phyloP scores from a whole-genome alignment of 2,329 filamentous ascomycete species.

The Sarocladium strictum region DNA sequence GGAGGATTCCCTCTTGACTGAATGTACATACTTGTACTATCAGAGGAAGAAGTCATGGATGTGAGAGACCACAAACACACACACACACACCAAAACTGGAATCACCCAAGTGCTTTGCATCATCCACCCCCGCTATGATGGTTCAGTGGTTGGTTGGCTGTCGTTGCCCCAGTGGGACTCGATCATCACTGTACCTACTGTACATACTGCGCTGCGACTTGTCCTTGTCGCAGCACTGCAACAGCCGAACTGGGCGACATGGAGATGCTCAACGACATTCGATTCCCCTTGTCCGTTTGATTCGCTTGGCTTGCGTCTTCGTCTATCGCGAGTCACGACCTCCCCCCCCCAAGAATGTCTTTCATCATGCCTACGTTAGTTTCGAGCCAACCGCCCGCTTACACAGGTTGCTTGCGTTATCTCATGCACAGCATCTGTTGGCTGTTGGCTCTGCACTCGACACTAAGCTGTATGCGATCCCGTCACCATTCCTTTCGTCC shows the following conservation, averaged over 20 bases:
- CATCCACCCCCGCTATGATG: background rate
- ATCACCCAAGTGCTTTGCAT: background rate
- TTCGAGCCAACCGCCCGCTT: background rate
- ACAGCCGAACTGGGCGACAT: too few species aligned
- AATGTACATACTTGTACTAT: too few species aligned
- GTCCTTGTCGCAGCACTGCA: too few species aligned
- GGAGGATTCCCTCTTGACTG: too few species aligned
- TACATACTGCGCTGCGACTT: too few species aligned
- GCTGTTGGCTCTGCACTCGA: too few species aligned
- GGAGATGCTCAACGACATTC: too few species aligned
- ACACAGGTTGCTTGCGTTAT: background rate
- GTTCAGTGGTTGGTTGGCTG: background rate
- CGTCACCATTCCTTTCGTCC: background rate
- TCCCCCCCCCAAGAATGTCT: background rate
- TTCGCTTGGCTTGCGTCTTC: background rate
- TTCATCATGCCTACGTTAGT: background rate
- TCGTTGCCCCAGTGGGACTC: background rate
- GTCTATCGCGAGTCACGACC: background rate
- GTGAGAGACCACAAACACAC: too few species aligned
- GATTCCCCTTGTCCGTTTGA: background rate
- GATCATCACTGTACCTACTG: conserved; percentile 4
- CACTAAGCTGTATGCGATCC: background rate
- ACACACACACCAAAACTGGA: too few species aligned
- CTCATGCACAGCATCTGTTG: too few species aligned
- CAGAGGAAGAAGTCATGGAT: too few species aligned